phyloP scores from a whole-genome alignment of 1,284 basidiomycete genomes.

The Amylostereum areolatum region DNA sequence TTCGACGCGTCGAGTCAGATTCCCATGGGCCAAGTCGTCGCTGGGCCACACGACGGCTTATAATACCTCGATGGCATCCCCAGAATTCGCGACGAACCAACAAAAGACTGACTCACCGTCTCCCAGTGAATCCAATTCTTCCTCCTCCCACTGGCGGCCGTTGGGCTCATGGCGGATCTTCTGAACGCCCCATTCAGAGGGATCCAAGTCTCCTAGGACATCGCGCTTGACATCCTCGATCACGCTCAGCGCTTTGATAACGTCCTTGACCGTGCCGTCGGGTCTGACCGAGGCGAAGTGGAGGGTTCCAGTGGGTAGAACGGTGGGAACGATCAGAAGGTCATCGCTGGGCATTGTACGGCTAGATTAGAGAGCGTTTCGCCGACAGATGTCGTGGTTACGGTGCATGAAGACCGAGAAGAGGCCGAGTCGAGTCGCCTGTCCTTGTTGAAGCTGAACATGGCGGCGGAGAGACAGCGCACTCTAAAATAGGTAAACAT shows the following conservation, averaged over 20 bases:
- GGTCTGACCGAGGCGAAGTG: conserved; percentile 55
- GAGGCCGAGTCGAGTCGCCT: too few species aligned
- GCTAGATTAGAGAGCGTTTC: too few species aligned
- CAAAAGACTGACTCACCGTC: conserved; percentile 41
- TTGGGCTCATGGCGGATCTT: conserved; percentile 47
- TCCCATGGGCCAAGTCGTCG: too few species aligned
- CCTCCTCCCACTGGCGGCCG: conserved; percentile 66
- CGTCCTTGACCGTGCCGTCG: conserved; percentile 51
- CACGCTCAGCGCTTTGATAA: conserved; percentile 44
- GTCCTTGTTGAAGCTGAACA: too few species aligned
- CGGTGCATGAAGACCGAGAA: too few species aligned
- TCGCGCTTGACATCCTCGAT: conserved; percentile 46
- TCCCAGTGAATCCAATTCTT: conserved; percentile 55
- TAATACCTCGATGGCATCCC: neutral
- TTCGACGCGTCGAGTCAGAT: too few species aligned
- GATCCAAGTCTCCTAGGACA: conserved; percentile 49
- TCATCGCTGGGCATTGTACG: conserved; percentile 24
- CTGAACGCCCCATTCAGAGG: conserved; percentile 64
- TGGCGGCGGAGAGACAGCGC: too few species aligned
- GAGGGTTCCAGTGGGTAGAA: conserved; percentile 51
- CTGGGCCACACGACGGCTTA: neutral
- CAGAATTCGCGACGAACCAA: neutral
- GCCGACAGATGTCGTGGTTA: too few species aligned
- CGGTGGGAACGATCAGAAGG: conserved; percentile 52
- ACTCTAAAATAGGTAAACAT: too few species aligned